A percentile compares a stretch with the other conserved stretches of the same genome.
Conservation (phyloP, 768 basidiomycete genomes). For the Butyriboletus loyo region DNA sequence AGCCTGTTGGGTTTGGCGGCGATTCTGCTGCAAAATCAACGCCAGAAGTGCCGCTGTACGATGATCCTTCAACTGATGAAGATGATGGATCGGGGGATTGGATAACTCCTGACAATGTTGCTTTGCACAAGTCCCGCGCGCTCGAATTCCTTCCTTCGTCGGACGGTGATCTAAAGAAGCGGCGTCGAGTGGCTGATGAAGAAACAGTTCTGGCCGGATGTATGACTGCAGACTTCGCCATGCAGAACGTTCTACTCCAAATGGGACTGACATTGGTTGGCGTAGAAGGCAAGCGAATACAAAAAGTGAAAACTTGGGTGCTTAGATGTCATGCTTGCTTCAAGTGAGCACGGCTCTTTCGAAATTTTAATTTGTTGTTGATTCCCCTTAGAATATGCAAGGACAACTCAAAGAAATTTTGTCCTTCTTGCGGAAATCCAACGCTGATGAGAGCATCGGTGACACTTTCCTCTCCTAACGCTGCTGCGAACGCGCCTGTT, state of each 20-base stretch:
- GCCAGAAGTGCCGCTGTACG: constrained; percentile 46
- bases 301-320: constrained; percentile 93
- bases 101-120: constrained; percentile 92
- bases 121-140: constrained; percentile 81
- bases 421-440: constrained; percentile 94
- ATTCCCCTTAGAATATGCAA: constrained; percentile 76
- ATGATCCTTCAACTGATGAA: constrained; percentile 69
- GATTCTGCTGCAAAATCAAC: constrained; percentile 8
- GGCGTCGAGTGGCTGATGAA: constrained; percentile 36
- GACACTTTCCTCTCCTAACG: constrained; percentile 68
- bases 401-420: constrained; percentile 92
- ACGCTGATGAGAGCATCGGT: constrained; percentile 90
- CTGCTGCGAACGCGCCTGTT: constrained; percentile 55
- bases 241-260: constrained; percentile 96
- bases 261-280: constrained; percentile 91
- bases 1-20: constrained; percentile 11
- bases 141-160: constrained; percentile 73
- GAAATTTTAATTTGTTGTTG: neutral
- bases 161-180: constrained; percentile 27
- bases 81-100: constrained; percentile 92
- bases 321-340: constrained; percentile 97
- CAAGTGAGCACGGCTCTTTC: constrained; percentile 63
- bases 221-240: constrained; percentile 98
- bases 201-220: constrained; percentile 68
- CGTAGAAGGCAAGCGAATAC: constrained; percentile 85